These are phyloP conservation scores for Blakeslea trispora DNA, from an alignment of 371 early-diverging fungal species.

Conservation along the genomic window DNA sequence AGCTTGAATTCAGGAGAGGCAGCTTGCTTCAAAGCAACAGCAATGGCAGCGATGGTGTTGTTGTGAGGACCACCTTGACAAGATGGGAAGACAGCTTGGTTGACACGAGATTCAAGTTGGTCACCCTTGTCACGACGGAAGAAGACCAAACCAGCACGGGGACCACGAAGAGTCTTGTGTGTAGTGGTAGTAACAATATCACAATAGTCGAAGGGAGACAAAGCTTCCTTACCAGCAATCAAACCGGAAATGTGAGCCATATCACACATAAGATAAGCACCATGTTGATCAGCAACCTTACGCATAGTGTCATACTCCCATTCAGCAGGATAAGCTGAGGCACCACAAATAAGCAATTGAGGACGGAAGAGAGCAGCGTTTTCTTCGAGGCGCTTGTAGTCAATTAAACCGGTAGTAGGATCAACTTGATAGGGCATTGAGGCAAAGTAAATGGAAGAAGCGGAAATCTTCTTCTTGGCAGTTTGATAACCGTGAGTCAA, in stretches of 20 bases:
- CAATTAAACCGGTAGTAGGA: constrained; percentile 86
- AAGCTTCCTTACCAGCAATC: constrained; percentile 87
- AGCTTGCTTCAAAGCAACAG: constrained; percentile 97
- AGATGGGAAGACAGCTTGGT: constrained; percentile 98
- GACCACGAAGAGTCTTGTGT: constrained; percentile 99
- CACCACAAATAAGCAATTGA: constrained; percentile 97
- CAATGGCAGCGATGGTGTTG: constrained; percentile 98
- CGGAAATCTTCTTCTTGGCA: constrained; percentile 98
- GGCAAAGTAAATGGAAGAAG: constrained; percentile 97
- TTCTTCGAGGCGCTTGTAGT: constrained; percentile 93
- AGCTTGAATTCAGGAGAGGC: constrained; percentile 89
- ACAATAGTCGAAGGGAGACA: constrained; percentile 94
- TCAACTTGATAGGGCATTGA: constrained; percentile 97
- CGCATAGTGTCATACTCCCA: constrained; percentile 97
- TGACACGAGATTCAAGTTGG: constrained; percentile 91
- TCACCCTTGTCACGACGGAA: constrained; percentile 88
- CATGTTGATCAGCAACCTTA: constrained; percentile 89
- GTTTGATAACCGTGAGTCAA: constrained; percentile 99
- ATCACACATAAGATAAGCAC: constrained; percentile 96
- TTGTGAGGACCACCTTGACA: constrained; percentile 99
- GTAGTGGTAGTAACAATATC: constrained; percentile 99
- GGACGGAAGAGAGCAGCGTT: constrained; percentile 94
- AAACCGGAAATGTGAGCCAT: constrained; percentile 98
- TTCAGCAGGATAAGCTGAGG: constrained; percentile 96
- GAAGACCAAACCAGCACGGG: constrained; percentile 99